Percentiles rank a stretch among this genome's conserved stretches.
Evolutionary conservation across 2,329 filamentous ascomycete species (phyloP).

Genomic region (Phialophora macrospora): DNA sequence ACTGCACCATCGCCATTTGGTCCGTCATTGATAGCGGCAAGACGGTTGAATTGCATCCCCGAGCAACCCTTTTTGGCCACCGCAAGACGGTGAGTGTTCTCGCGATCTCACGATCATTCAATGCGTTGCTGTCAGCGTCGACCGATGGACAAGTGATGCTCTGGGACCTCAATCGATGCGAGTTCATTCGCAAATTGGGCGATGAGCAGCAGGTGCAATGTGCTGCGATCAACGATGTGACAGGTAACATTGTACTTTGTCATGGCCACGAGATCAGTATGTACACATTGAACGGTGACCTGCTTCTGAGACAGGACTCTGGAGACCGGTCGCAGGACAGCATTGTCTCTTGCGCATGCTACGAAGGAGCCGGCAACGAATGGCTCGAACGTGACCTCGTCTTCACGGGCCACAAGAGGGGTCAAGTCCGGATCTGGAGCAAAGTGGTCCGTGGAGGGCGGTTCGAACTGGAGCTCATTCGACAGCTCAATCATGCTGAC

Average conservation of each 20-base stretch:
- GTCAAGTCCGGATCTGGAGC: conserved; percentile 76
- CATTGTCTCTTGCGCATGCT: conserved; percentile 84
- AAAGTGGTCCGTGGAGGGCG: conserved; percentile 55
- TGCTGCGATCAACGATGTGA: conserved; percentile 85
- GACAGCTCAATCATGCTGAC: conserved; percentile 81
- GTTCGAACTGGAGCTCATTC: conserved; percentile 79
- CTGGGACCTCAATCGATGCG: conserved; percentile 91
- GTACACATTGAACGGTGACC: conserved; percentile 84
- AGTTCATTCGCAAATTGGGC: conserved; percentile 78
- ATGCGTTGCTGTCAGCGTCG: conserved; percentile 82
- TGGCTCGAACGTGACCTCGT: conserved; percentile 86
- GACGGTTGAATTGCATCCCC: conserved; percentile 76
- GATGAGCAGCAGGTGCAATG: conserved; percentile 63
- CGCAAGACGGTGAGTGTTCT: conserved; percentile 80
- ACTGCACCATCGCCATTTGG: conserved; percentile 89
- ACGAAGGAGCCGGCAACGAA: conserved; percentile 87
- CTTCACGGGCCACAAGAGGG: conserved; percentile 84
- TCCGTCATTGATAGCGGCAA: conserved; percentile 68
- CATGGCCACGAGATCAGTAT: conserved; percentile 74
- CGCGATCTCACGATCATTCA: conserved; percentile 84
- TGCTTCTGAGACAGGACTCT: conserved; percentile 80
- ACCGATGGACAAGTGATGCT: conserved; percentile 81
- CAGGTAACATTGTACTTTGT: conserved; percentile 86
- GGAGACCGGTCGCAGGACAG: conserved; percentile 74
- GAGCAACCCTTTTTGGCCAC: conserved; percentile 86